Evolutionary conservation across 2,329 filamentous ascomycete species (phyloP), one percentile per base, ranked within the genome.

Genomic region (Aspergillus pseudotamarii): DNA sequence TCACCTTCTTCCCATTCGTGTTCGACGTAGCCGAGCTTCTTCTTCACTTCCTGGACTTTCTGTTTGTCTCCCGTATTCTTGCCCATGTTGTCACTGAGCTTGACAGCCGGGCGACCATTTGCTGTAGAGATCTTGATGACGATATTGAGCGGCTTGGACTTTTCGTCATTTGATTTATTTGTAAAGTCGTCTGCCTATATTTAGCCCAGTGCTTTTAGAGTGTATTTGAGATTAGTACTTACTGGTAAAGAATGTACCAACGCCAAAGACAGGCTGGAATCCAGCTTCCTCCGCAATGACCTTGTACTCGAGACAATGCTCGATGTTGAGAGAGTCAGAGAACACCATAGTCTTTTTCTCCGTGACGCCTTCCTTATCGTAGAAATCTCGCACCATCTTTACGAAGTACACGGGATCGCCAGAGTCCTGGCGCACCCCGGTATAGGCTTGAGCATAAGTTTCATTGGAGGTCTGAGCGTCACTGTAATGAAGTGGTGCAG

Each of bases 61-160:
- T 84, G 84, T 71, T 88, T 87, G 73, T 97, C 91, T 9, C 95
- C 95, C 0, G 93, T 98, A 73, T 99, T 99, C 84, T 99, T 99
- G 53, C 93, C 88, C 68, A 90, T 85, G 73, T 98, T 97, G 77
- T 94, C 91, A 67, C 89, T 97, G 69, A 99, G 92, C 83, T 99
- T 99, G 74, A 99, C 88, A 2, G 95, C 94, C 0, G 90, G 87
- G 54, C 89, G 87, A 6, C 94, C 94, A 16, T 84, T 87, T 0
- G 93, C 95, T 11, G 92, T 93, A 66, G 92, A 92, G 64, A 99
- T 85, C 81, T 99, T 99, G 81, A 99, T 97, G 69, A 99, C 95
- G 72, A 99, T 99, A 73, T 99, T 99, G 60, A 99, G 82, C 0
- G 95, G 95, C 19, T 89, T 88, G 0, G 94, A 97, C 79, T 97